Evolutionary conservation across 73 alveolate genomes (phyloP), one percentile per base, ranked within the genome.

Genomic region (Tetrahymena borealis): DNA sequence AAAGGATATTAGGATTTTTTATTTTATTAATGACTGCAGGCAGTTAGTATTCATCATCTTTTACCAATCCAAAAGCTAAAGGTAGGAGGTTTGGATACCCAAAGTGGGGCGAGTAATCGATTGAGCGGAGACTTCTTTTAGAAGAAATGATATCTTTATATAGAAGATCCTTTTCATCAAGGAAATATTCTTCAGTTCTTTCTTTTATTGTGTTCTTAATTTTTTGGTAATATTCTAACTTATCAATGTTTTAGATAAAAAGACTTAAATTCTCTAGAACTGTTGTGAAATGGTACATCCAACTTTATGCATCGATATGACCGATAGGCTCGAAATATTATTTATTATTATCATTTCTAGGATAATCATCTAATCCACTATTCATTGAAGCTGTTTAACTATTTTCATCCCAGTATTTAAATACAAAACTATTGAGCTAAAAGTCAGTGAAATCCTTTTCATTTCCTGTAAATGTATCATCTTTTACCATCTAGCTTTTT

Each of bases 361-460:
- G 99, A 41, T 96, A 96, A 94, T 97, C 99, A 97, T 97, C 99
- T 31, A 97, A 91, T 39, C 99, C 99, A 20, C 85, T 60, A 15
- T 60, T 60, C 85, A 60, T 60, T 24, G 85, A 60, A 60, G 85
- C 85, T 0, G 28, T n/a, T 1, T n/a, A 9, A 10, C 85, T 35
- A 20, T 60, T 35, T 20, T 20, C 2, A 60, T 60, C 85, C 85
- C 85, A 60, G 28, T 24, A 60, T 60, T 60, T 60, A 60, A 60
- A 60, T 0, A 60, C 85, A 60, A 60, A 60, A n/a, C 85, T 60
- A 60, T 60, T 60, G n/a, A 5, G n/a, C 31, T 60, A 32, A 60
- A 60, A 60, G 13, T 60, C 85, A 5, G 1, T 20, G 28, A 60
- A 60, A 60, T 60, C 28, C 4, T 60, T 1, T 15, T 6, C 10